phyloP scores from a whole-genome alignment of 106 monocot species.

The Dactylorhiza incarnata region DNA sequence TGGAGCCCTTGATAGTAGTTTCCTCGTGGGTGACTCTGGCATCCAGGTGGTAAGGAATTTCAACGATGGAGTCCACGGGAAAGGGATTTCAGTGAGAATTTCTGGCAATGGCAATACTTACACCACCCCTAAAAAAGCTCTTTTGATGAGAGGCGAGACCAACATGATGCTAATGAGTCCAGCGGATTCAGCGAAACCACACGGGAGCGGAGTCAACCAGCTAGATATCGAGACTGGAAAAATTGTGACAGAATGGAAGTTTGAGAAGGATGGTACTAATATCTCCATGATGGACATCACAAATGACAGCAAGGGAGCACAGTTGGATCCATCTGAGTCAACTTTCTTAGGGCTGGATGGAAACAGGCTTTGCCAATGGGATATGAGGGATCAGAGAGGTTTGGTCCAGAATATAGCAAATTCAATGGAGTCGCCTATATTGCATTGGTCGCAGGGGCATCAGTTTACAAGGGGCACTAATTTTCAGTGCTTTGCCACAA shows the following conservation, averaged over 20 bases:
- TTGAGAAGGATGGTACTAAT: constrained; percentile 73
- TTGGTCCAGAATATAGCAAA: constrained; percentile 60
- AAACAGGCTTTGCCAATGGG: constrained; percentile 77
- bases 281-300: constrained; percentile 80
- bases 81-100: constrained; percentile 61
- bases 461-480: constrained; percentile 87
- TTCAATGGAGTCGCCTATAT: constrained; percentile 43
- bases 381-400: constrained; percentile 72
- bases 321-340: constrained; percentile 68
- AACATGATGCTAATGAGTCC: constrained; percentile 93
- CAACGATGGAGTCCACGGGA: constrained; percentile 82
- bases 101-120: constrained; percentile 7
- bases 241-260: constrained; percentile 77
- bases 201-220: constrained; percentile 56
- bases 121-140: constrained; percentile 59
- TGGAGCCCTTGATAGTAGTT: constrained; percentile 88
- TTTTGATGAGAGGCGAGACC: constrained; percentile 75
- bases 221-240: constrained; percentile 82
- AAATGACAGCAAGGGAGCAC: constrained; percentile 79
- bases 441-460: constrained; percentile 84
- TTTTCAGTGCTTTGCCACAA: constrained; percentile 86
- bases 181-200: constrained; percentile 25
- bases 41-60: constrained; percentile 90
- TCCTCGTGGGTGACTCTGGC: constrained; percentile 63
- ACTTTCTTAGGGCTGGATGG: constrained; percentile 87